Conservation (phyloP, 192 early-diverging fungal genomes). For the Obelidium mucronatum region DNA sequence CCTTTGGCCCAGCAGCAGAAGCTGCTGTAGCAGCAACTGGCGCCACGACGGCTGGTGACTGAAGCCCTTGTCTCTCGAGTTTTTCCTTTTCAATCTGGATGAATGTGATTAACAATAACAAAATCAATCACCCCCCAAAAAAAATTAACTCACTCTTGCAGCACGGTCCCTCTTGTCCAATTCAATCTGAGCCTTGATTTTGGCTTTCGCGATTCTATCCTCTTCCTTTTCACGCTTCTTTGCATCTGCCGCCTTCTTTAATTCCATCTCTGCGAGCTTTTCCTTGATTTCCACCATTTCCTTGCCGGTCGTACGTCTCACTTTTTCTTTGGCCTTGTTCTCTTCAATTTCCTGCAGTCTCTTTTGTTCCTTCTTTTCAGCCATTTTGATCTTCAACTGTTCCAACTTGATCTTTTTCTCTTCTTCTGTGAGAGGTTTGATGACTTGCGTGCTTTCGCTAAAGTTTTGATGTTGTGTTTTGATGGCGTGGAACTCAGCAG, state of each 20-base stretch:
- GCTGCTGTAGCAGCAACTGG: conserved; percentile 44
- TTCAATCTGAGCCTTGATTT: conserved; percentile 82
- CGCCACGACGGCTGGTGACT: conserved; percentile 31
- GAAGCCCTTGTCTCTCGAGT: conserved; percentile 40
- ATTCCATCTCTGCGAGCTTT: conserved; percentile 73
- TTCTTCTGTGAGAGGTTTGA: conserved; percentile 82
- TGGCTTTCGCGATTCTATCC: conserved; percentile 75
- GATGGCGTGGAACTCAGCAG: conserved; percentile 80
- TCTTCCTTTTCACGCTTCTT: conserved; percentile 82
- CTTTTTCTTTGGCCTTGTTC: conserved; percentile 72
- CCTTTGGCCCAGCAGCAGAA: conserved; percentile 53
- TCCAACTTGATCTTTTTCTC: conserved; percentile 77
- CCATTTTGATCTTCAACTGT: conserved; percentile 72
- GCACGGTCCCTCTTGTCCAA: conserved; percentile 76
- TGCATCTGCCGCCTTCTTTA: conserved; percentile 73
- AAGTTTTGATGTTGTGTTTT: conserved; percentile 78
- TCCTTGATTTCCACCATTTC: conserved; percentile 74
- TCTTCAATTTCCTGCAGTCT: conserved; percentile 70
- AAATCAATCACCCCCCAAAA: background rate
- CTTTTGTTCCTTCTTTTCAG: conserved; percentile 70
- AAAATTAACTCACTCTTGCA: conserved; percentile 58
- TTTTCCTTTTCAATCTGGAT: conserved; percentile 44
- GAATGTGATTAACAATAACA: background rate
- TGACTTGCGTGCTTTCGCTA: conserved; percentile 74
- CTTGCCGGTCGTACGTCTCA: conserved; percentile 71